Base-by-base conservation (phyloP, 169 alveolate genomes). In the Cryptosporidium sp. region DNA sequence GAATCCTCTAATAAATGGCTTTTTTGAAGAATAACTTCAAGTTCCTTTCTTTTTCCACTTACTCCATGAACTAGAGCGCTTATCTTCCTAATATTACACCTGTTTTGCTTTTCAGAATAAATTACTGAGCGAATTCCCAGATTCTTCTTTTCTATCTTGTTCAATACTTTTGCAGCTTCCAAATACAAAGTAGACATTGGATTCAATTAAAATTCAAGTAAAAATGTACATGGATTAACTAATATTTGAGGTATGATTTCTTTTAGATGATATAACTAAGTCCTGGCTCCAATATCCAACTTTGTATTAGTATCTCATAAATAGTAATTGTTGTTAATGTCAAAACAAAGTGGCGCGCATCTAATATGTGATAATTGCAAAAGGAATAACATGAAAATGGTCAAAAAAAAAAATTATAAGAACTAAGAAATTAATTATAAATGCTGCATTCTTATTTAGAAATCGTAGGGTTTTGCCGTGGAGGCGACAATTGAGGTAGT, bases 401-500 rank as follows among this genome's bases (percentile, higher is more conserved):
- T 68, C 26, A 68, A 69, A 69, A 31, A 61, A 61, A 33, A 35
- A 50, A 50, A 5, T 33, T 26, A 71, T 35, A 71, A 31, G 16
- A 43, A 71, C 37, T 50, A 71, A 50, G 16, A 51, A 45, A 51
- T 14, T 50, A 48, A 16, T 18, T 14, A 10, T 50, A 43, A 71
- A 16, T 1, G 8, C 7, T n/a, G 29, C n/a, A 9, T 58, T 16
- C 2, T 43, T 39, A 73, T 59, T 59, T 73, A 14, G 70, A 1
- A 18, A 39, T 21, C 2, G 58, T 55, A 18, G 74, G 50, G 45
- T 65, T 80, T 5, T 29, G 55, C 21, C 89, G 55, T 21, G 80
- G 75, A 80, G 62, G 74, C 62, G 69, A 62, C 39, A 80, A 6
- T 1, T 80, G 89, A 35, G 89, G 89, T 59, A 80, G 48, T 80